Base-by-base conservation (phyloP, 495 filamentous ascomycete genomes). In the Trichoderma virens region DNA sequence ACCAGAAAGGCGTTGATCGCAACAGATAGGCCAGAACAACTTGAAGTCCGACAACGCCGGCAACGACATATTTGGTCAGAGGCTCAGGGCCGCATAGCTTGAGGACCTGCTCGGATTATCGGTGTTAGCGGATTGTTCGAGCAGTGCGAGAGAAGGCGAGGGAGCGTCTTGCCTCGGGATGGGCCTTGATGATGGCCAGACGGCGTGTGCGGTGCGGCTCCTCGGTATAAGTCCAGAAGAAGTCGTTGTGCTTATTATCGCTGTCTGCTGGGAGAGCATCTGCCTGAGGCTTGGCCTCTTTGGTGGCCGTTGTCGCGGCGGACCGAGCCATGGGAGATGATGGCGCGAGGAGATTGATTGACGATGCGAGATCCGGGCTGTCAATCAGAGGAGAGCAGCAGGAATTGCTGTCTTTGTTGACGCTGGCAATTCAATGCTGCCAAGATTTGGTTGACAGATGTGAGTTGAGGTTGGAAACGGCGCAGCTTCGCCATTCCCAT, bases 41-140 rank as follows among this genome's bases (percentile, higher is more conserved):
- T 74, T 99, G 95, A 23, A 96, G 78, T 39, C 83, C 80, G 61
- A 98, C 92, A 64, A 99, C 93, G 61, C 83, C 83, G 59, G 92
- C 75, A 32, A 97, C 94, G 68, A 94, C 80, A 72, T 90, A 97
- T 82, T 98, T 97, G 7, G 95, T 99, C 70, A 96, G 80, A 34
- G 94, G 92, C 72, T 98, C 95, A 30, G 91, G 92, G 7, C 95
- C 95, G 79, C 95, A 99, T 73, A 99, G 90, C 77, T 97, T 98
- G 63, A 90, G 93, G 60, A 98, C 91, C 93, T 96, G 51, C n/a
- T 13, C 41, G n/a, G n/a, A n/a, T n/a, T n/a, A n/a, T n/a, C n/a
- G n/a, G n/a, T 20, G 31, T 61, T 39, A 61, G 59, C 59, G 3
- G 14, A 5, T 47, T 25, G 18, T 14, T 23, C 30, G 14, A 34